Percentiles rank a stretch among this genome's conserved stretches.
phyloP scores from a whole-genome alignment of 768 basidiomycete genomes.

The Mycena galopus region DNA sequence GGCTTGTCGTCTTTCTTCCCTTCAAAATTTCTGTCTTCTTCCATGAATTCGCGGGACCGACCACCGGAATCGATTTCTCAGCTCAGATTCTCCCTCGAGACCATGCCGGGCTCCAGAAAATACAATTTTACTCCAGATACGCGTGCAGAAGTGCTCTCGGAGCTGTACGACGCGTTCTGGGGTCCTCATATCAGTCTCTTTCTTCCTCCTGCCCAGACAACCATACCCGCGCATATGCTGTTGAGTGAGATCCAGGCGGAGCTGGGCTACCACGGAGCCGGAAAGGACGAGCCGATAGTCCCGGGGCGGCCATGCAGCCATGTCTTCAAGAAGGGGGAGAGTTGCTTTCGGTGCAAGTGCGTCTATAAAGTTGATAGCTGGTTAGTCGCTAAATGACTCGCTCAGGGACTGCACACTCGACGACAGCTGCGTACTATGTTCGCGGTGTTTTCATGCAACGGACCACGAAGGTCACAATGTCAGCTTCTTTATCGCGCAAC shows the following conservation, averaged over 20 bases:
- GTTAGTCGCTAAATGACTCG: neutral
- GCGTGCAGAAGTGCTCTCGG: conserved; percentile 84
- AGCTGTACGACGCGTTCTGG: conserved; percentile 88
- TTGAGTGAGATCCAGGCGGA: conserved; percentile 80
- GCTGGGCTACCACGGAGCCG: conserved; percentile 67
- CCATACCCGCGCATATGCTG: conserved; percentile 71
- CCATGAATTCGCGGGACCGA: conserved; percentile 64
- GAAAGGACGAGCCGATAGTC: conserved; percentile 67
- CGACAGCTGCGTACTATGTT: conserved; percentile 91
- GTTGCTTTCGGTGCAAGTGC: conserved; percentile 95
- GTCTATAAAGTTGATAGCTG: conserved; percentile 44
- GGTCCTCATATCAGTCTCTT: conserved; percentile 81
- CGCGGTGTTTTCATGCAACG: conserved; percentile 91
- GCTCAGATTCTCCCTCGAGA: conserved; percentile 82
- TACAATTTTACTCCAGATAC: conserved; percentile 81
- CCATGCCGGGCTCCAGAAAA: conserved; percentile 84
- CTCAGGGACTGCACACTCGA: conserved; percentile 91
- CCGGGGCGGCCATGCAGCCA: conserved; percentile 86
- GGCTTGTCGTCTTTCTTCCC: conserved; percentile 52
- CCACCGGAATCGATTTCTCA: conserved; percentile 76
- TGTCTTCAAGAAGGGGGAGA: conserved; percentile 92
- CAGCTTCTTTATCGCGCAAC: conserved; percentile 92
- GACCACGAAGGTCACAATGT: conserved; percentile 91
- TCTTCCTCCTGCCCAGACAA: conserved; percentile 72
- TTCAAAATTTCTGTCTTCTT: conserved; percentile 63